Evolutionary conservation across 139 green algal species (phyloP), one percentile per base, ranked within the genome.

Genomic region (Limnomonas spitsbergensis): DNA sequence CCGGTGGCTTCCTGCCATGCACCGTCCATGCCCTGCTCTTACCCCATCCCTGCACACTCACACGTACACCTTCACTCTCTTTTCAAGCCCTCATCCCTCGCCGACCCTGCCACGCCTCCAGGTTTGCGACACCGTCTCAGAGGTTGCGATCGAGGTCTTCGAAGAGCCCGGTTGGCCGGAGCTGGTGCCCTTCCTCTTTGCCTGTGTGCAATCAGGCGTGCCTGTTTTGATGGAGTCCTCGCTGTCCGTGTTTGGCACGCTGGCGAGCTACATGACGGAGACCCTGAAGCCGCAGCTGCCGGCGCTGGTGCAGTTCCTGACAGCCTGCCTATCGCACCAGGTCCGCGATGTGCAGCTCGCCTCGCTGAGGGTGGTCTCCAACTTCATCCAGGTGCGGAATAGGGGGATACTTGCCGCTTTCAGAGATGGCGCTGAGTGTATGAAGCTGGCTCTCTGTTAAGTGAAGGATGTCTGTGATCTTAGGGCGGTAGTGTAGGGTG

Each of bases 171-270:
- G 83, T 31, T 99, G 96, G 96, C 91, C 92, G 0, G 95, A 99
- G 89, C 86, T 99, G 72, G 84, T 98, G 66, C 95, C 94, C 1
- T 93, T 95, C 79, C 86, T 99, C 67, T 95, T 97, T 3, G 31
- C 52, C 3, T 78, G 34, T 54, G 66, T 80, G 4, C 73, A 83
- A 34, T 81, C 53, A 61, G 56, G 67, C 26, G 29, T 68, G 42
- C 54, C 67, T 0, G n/a, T 35, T 7, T 42, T 78, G 1, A 82
- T 91, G 78, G 90, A 94, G 81, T 81, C 71, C 29, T 83, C 81
- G 1, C 87, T 97, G 39, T 76, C 78, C 4, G 88, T 97, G 36
- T 89, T 97, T 56, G 91, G 84, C 4, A 76, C 91, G 61, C 82
- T 99, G n/a, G 92, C 92, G 3, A n/a, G 69, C 24, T 93, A 89